Evolutionary conservation across 352 stramenopile genomes (phyloP).

Genomic region (Pythium inflatum): DNA sequence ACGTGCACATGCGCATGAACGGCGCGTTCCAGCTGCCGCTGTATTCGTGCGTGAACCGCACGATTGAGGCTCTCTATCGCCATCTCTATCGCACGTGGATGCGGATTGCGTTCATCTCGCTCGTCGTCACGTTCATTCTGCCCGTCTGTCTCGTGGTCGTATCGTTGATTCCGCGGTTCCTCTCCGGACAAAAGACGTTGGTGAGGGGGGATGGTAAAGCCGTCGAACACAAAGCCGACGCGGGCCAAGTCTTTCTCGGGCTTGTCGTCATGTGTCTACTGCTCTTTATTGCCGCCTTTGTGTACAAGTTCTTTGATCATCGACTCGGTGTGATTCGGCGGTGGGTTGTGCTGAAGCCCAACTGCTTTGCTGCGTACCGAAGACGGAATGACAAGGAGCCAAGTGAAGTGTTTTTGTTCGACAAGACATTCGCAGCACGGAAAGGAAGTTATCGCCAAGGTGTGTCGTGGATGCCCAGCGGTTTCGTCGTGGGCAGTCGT

Average conservation of each 20-base stretch:
- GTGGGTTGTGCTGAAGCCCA: slow-evolving; percentile 89
- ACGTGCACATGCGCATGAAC: slow-evolving; percentile 90
- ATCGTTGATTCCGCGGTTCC: slow-evolving; percentile 69
- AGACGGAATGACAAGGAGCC: slow-evolving; percentile 75
- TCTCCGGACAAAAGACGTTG: slow-evolving; percentile 63
- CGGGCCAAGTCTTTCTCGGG: slow-evolving; percentile 57
- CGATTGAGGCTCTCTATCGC: slow-evolving; percentile 80
- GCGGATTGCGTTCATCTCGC: slow-evolving; percentile 81
- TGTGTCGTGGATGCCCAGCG: slow-evolving; percentile 88
- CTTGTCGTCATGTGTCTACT: slow-evolving; percentile 54
- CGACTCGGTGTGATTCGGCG: slow-evolving; percentile 81
- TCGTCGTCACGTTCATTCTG: slow-evolving; percentile 83
- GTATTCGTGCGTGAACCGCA: slow-evolving; percentile 85
- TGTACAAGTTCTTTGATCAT: slow-evolving; percentile 90
- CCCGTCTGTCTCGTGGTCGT: slow-evolving; percentile 75
- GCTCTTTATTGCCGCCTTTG: slow-evolving; percentile 72
- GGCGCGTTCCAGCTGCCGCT: slow-evolving; percentile 83
- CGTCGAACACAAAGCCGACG: slow-evolving; percentile 57
- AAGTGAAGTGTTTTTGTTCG: slow-evolving; percentile 87
- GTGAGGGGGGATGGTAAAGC: slow-evolving; percentile 46
- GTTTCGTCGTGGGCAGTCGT: slow-evolving; percentile 77
- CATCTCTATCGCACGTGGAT: slow-evolving; percentile 89
- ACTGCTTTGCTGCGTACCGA: slow-evolving; percentile 82
- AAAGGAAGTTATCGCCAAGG: slow-evolving; percentile 85
- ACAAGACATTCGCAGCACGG: slow-evolving; percentile 76